Evolutionary conservation across 805 yeast species (phyloP).

Genomic region (Brettanomyces bruxellensis): DNA sequence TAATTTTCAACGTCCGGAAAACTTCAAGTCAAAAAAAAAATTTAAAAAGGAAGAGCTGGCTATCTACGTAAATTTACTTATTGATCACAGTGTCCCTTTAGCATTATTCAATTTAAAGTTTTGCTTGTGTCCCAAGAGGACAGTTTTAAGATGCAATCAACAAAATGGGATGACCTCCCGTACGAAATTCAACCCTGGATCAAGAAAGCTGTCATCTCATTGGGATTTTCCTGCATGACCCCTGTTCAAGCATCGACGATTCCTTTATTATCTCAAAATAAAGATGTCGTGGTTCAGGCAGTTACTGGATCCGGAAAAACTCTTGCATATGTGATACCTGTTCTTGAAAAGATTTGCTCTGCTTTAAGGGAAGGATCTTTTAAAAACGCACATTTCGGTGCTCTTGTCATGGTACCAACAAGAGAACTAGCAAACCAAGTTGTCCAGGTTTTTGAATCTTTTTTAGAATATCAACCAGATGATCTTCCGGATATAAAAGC

Average conservation of each 20-base stretch:
- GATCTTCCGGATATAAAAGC: conserved; percentile 33
- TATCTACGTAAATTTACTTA: too few species aligned
- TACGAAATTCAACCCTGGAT: conserved; percentile 62
- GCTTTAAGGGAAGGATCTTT: conserved; percentile 20
- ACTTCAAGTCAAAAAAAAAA: too few species aligned
- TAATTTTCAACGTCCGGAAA: too few species aligned
- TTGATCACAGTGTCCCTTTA: too few species aligned
- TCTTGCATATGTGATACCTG: conserved; percentile 78
- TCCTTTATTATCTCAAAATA: conserved; percentile 73
- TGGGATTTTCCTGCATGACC: conserved; percentile 80
- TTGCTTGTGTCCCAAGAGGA: conserved; percentile 12
- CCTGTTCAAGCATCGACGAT: conserved; percentile 96
- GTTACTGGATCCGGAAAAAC: conserved; percentile 99
- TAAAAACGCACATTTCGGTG: conserved; percentile 59
- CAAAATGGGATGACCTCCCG: conserved; percentile 52
- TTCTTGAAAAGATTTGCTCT: conserved; percentile 52
- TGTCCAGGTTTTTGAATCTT: conserved; percentile 48
- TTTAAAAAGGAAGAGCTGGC: too few species aligned
- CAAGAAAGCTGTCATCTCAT: conserved; percentile 54
- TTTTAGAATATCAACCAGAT: conserved; percentile 52
- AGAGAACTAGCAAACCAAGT: conserved; percentile 63
- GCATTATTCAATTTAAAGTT: too few species aligned
- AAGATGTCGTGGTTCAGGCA: conserved; percentile 95
- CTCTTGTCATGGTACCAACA: conserved; percentile 66
- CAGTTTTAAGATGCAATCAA: conserved; percentile 25